A percentile compares a stretch with the other conserved stretches of the same genome.
These are phyloP conservation scores for Rhizopogon sp. DNA, from an alignment of 768 basidiomycete genomes.

Conservation along the genomic window DNA sequence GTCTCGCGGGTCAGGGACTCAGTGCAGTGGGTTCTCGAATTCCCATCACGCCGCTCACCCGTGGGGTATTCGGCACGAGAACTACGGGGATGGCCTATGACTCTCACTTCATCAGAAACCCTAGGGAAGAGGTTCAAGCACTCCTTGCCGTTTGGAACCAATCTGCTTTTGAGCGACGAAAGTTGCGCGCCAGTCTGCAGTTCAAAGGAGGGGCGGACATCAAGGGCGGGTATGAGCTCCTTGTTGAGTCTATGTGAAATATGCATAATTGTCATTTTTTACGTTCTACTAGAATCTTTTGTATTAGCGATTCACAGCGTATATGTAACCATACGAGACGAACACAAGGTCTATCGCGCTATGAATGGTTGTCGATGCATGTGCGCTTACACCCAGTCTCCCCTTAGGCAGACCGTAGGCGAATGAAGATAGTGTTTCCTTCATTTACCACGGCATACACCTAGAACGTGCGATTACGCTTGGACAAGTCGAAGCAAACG, in stretches of 20 bases:
- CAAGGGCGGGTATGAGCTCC: constrained; percentile 9
- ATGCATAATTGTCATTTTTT: not conserved
- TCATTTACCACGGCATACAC: no score
- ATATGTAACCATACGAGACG: no score
- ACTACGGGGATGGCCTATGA: constrained; percentile 16
- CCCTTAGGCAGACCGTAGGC: no score
- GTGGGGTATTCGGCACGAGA: constrained; percentile 12
- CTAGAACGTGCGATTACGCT: no score
- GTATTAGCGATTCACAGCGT: no score
- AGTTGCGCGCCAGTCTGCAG: constrained; percentile 17
- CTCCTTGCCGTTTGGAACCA: constrained; percentile 26
- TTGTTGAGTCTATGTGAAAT: constrained; percentile 23
- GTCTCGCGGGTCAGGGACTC: constrained; percentile 17
- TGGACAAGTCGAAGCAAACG: no score
- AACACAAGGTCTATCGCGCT: no score
- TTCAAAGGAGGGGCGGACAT: not conserved
- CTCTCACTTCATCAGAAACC: constrained; percentile 11
- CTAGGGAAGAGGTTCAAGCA: constrained; percentile 18
- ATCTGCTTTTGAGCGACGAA: constrained; percentile 27
- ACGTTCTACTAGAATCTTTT: no score
- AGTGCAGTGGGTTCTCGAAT: constrained; percentile 18
- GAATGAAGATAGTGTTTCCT: no score
- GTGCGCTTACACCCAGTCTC: no score
- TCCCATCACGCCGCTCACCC: constrained; percentile 12
- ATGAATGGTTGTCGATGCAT: no score